Evolutionary conservation across 225 moss, liverwort and hornwort species (phyloP).

Genomic region (Pseudisothecium myosuroides): DNA sequence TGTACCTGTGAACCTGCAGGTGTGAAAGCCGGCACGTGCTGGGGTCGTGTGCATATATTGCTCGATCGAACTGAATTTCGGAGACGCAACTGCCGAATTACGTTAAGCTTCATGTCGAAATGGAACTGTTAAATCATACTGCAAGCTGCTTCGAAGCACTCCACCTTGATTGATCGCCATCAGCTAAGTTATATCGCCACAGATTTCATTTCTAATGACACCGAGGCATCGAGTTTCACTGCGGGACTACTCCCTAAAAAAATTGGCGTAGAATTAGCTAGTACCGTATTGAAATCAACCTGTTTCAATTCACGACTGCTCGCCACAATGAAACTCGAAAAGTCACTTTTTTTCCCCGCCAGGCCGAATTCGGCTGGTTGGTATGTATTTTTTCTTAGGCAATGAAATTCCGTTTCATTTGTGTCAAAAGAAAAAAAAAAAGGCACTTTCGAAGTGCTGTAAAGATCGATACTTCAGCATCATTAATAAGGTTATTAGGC

Average conservation of each 20-base stretch:
- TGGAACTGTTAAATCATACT: not conserved
- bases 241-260: not conserved
- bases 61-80: not conserved
- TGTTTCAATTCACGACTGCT: not conserved
- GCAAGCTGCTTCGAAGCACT: not conserved
- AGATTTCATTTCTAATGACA: not conserved
- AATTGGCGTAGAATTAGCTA: not conserved
- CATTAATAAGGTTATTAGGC: not conserved
- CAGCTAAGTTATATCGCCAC: not conserved
- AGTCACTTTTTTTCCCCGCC: no score
- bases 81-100: not conserved
- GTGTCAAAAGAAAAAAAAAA: no score
- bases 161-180: not conserved
- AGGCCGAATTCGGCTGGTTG: no score
- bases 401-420: no score
- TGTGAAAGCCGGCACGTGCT: constrained; percentile 10
- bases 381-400: no score
- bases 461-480: not conserved
- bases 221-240: not conserved
- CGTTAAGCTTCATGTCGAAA: not conserved
- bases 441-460: not conserved
- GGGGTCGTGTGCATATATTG: not conserved
- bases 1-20: not conserved
- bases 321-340: not conserved
- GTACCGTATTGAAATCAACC: not conserved